Base-by-base conservation (phyloP, 2,329 filamentous ascomycete species). In the Arthrobotrys iridis region DNA sequence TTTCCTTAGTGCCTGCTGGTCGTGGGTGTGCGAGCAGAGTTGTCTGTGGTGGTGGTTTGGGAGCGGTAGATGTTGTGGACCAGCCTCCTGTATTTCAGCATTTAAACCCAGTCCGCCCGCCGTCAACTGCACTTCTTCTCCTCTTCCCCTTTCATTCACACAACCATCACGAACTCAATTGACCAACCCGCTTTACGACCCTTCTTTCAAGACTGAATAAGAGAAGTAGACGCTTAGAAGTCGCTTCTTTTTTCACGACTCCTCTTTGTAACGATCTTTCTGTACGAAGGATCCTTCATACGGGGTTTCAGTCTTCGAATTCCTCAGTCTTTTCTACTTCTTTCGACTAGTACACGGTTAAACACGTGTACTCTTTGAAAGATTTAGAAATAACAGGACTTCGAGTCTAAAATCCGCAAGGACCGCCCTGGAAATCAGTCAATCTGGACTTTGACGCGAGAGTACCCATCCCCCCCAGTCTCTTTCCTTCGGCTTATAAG, bases 361-460 rank as follows among this genome's bases (percentile, higher is more conserved):
- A 57, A 62, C 55, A 57, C 70, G 70, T 74, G 70, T 74, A 74
- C 70, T 74, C 62, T 74, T 74, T 74, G 70, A 59, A 74, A 74
- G 70, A 74, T 62, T 55, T 74, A 74, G 70, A 74, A 74, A 74
- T 74, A 66, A 58, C 62, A 67, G 70, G 70, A 67, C 62, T 74
- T 74, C 70, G 70, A 74, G 62, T 74, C 63, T 67, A 66, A 57
- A 74, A 73, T 74, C 70, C 70, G 62, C 62, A 67, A 74, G 70
- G 70, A 58, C 68, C 70, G 70, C 70, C 62, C 52, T 45, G 48
- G 41, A 74, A 91, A 90, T 89, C 91, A 91, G 92, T 87, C 92
- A 97, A 93, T 88, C 93, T 97, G 93, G 93, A 97, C 92, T 97
- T 96, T 95, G 93, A 97, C 91, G 93, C 93, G 86, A 92, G 93